phyloP scores from a whole-genome alignment of 2,329 filamentous ascomycete species.

The Dactylellina drechsleri region DNA sequence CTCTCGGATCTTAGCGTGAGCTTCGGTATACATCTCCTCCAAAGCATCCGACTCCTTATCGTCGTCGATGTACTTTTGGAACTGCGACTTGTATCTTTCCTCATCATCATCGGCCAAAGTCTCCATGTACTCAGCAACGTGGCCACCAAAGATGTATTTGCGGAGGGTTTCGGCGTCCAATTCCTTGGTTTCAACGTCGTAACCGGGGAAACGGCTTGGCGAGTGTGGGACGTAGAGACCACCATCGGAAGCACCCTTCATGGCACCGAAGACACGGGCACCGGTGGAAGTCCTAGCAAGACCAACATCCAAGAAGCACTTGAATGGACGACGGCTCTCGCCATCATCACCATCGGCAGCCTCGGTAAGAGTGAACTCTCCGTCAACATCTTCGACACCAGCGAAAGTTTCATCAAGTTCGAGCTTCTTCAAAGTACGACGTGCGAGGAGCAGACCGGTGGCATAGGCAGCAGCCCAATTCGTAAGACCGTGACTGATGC shows the following conservation, averaged over 20 bases:
- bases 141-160: conserved; percentile 99
- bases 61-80: conserved; percentile 96
- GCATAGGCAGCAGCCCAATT: conserved; percentile 99
- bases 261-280: conserved; percentile 97
- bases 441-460: conserved; percentile 95
- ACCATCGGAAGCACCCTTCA: conserved; percentile 99
- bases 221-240: conserved; percentile 97
- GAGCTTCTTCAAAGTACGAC: conserved; percentile 96
- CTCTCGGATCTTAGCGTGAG: conserved; percentile 95
- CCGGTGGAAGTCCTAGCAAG: conserved; percentile 96
- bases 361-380: conserved; percentile 96
- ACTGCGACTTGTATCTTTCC: conserved; percentile 99
- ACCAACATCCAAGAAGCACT: conserved; percentile 98
- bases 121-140: conserved; percentile 99
- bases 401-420: conserved; percentile 90
- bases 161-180: conserved; percentile 95
- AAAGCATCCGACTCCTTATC: conserved; percentile 95
- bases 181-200: conserved; percentile 96
- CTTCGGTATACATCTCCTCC: conserved; percentile 95
- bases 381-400: conserved; percentile 96
- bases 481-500: conserved; percentile 97
- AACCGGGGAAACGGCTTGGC: conserved; percentile 99
- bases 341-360: conserved; percentile 88
- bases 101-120: conserved; percentile 98
- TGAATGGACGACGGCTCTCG: conserved; percentile 94